Base-by-base conservation (phyloP, 768 basidiomycete genomes). In the Xerocomus brunneocitrinus region DNA sequence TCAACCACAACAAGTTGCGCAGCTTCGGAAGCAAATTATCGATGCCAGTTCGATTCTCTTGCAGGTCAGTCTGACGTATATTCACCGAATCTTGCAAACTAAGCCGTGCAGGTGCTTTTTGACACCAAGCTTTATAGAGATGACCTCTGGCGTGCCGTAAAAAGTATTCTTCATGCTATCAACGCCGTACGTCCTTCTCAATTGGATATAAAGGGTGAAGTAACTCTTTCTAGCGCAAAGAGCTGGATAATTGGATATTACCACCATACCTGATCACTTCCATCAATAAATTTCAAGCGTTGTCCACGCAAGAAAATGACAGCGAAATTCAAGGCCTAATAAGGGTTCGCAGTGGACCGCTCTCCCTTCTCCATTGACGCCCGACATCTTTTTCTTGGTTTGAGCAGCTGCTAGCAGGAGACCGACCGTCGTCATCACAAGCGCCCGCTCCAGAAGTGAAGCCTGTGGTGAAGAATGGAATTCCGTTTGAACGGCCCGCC, bases 281-380 rank as follows among this genome's bases (percentile, higher is more conserved):
- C 16, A 60, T 79, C 55, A 66, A 62, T 54, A 67, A 63, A 58
- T 62, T 62, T 55, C 66, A 70, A 62, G 57, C 61, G 32, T 58
- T 62, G 51, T 47, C 65, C 12, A 53, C 54, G n/a, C 59, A 57
- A 60, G 65, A 65, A 43, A 59, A 54, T 14, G 52, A 49, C 28
- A 45, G 54, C 59, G 73, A 71, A 53, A 62, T 79, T 34, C 70
- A 74, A 67, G 66, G 65, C 52, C 73, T 79, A 56, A 75, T 79
- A 53, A 81, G 76, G 80, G 80, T 82, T 80, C 78, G 80, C 77
- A 75, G 61, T 73, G 74, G 74, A 66, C 74, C 63, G 61, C 65
- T 73, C 70, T 63, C 62, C 47, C 65, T 67, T 64, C 54, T 63
- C 67, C 54, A 58, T 69, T 68, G 69, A 70, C 70, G 63, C 60